A percentile compares a stretch with the other conserved stretches of the same genome.
phyloP scores from a whole-genome alignment of 257 asterid species.

The Oldenlandia corymbosa region DNA sequence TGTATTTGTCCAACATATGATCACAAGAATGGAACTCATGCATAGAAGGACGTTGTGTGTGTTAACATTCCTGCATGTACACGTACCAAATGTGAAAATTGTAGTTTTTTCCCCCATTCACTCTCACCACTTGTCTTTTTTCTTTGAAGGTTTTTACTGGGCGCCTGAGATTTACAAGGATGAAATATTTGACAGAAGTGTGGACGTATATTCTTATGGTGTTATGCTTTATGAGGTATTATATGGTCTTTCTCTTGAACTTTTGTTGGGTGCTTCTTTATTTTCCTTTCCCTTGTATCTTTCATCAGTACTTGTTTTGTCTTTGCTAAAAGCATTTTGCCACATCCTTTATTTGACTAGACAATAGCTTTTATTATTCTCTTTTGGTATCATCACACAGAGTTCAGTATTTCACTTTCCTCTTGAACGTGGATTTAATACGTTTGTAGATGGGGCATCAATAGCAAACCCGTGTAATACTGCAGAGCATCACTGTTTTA shows the following conservation, averaged over 20 bases:
- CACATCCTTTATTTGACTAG: not conserved
- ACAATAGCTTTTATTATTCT: not conserved
- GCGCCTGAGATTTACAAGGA: conserved; percentile 83
- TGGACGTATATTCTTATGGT: conserved; percentile 84
- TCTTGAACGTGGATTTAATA: not conserved
- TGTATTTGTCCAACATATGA: not conserved
- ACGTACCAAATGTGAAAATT: not conserved
- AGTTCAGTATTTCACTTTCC: not conserved
- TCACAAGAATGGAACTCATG: not conserved
- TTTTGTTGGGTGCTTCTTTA: not conserved
- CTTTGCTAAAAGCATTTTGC: not conserved
- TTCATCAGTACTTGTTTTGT: not conserved
- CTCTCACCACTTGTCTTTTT: conserved; percentile 5
- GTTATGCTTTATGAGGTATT: conserved; percentile 81
- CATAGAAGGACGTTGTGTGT: too few relatives aligned
- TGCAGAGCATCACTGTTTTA: not conserved
- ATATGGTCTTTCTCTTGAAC: not conserved
- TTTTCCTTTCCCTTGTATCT: not conserved
- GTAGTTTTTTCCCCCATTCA: not conserved
- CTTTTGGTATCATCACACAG: not conserved
- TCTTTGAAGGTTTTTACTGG: conserved; percentile 50
- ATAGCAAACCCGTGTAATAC: not conserved
- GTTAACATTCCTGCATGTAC: not conserved
- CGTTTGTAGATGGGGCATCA: not conserved
- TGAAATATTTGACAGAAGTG: conserved; percentile 70